These are phyloP conservation scores for Microsporum audouinii DNA, from an alignment of 2,329 filamentous ascomycete species.

Conservation along the genomic window DNA sequence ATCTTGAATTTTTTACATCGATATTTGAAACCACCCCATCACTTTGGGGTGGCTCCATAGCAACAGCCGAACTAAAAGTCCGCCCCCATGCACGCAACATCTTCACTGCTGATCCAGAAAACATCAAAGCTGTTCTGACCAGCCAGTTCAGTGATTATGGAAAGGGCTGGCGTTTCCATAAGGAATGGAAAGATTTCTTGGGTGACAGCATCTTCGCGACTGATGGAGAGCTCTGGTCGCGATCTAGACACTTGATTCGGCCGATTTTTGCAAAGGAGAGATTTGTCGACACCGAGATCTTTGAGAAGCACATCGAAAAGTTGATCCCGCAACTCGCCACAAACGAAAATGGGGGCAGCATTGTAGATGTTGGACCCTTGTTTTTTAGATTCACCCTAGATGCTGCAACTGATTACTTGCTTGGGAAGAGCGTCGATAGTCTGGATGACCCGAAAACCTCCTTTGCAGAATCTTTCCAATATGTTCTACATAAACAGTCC, in stretches of 20 bases:
- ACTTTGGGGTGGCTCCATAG: slow-evolving; percentile 42
- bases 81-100: slow-evolving; percentile 43
- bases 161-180: slow-evolving; percentile 62
- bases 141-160: slow-evolving; percentile 78
- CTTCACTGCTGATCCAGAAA: slow-evolving; percentile 73
- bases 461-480: slow-evolving; percentile 72
- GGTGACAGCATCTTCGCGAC: slow-evolving; percentile 79
- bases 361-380: slow-evolving; percentile 62
- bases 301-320: slow-evolving; percentile 66
- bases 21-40: slow-evolving; percentile 36
- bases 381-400: slow-evolving; percentile 78
- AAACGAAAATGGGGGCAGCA: slow-evolving; percentile 21
- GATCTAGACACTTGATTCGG: slow-evolving; percentile 69
- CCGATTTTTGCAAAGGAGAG: slow-evolving; percentile 82
- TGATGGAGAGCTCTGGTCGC: slow-evolving; percentile 69
- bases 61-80: slow-evolving; percentile 49
- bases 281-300: slow-evolving; percentile 69
- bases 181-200: slow-evolving; percentile 65
- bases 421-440: slow-evolving; percentile 61
- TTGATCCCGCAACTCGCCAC: slow-evolving; percentile 54
- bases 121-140: slow-evolving; percentile 82
- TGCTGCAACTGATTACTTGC: slow-evolving; percentile 72
- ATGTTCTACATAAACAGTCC: slow-evolving; percentile 64
- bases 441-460: slow-evolving; percentile 49
- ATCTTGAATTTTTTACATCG: slow-evolving; percentile 50